Conservation (phyloP, 306 rosid species). For the Vigna radiata region DNA sequence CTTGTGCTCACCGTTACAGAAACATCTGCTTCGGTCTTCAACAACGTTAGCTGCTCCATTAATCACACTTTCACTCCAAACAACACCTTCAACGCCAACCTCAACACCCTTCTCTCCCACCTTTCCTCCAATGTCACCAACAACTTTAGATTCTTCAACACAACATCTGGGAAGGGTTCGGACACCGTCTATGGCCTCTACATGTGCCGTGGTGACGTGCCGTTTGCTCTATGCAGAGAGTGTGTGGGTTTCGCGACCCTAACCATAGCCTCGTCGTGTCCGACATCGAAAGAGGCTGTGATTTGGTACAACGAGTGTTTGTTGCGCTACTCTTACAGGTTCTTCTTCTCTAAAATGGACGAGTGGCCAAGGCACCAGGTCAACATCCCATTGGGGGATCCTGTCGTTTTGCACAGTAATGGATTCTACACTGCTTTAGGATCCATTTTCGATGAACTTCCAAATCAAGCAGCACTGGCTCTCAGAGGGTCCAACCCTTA, state of each 20-base stretch:
- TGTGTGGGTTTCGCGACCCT: constrained; percentile 50
- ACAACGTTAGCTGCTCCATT: constrained; percentile 51
- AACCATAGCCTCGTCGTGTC: constrained; percentile 36
- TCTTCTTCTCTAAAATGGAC: constrained; percentile 46
- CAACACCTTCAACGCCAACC: constrained; percentile 47
- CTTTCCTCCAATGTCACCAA: constrained; percentile 50
- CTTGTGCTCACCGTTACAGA: background rate
- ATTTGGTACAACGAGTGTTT: constrained; percentile 61
- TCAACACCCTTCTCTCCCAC: constrained; percentile 46
- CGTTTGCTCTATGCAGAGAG: constrained; percentile 49
- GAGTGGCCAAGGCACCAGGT: constrained; percentile 45
- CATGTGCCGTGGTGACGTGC: constrained; percentile 58
- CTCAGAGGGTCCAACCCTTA: background rate
- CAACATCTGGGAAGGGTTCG: constrained; percentile 24
- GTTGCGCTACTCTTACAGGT: constrained; percentile 46
- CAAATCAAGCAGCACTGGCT: constrained; percentile 39
- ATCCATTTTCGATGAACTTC: constrained; percentile 38
- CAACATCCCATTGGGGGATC: constrained; percentile 52
- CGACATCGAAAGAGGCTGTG: constrained; percentile 43
- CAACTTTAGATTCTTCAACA: constrained; percentile 50
- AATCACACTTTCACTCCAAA: constrained; percentile 46
- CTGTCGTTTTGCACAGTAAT: constrained; percentile 33
- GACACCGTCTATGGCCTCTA: constrained; percentile 52
- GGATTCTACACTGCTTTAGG: constrained; percentile 43
- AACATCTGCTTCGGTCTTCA: constrained; percentile 55